Evolutionary conservation across 129 eudicot genomes (phyloP).

Genomic region (Daucus carota): DNA sequence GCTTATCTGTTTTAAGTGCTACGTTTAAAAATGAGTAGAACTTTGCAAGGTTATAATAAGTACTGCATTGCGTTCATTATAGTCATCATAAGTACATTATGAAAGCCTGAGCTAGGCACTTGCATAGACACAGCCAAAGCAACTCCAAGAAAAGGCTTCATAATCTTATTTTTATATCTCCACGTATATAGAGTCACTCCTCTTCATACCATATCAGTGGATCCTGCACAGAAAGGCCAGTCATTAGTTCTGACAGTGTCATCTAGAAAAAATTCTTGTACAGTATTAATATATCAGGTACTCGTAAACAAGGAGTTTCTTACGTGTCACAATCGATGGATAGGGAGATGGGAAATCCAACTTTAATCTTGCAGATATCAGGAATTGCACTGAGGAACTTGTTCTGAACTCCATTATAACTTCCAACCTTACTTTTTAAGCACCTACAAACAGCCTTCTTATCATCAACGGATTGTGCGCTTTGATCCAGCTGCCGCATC

Average conservation of each 20-base stretch:
- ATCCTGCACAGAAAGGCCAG: slow-evolving; percentile 25
- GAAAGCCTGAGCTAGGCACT: background rate
- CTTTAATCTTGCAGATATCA: slow-evolving; percentile 26
- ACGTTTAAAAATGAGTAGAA: background rate
- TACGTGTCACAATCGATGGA: slow-evolving; percentile 29
- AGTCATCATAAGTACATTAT: background rate
- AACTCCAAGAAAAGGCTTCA: background rate
- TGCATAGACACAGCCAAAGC: background rate
- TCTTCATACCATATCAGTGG: slow-evolving; percentile 16
- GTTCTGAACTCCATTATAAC: slow-evolving; percentile 26
- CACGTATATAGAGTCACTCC: slow-evolving; percentile 1
- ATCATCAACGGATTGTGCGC: slow-evolving; percentile 22
- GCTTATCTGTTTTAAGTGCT: background rate
- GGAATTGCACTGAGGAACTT: slow-evolving; percentile 30
- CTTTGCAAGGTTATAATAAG: background rate
- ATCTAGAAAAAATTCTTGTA: background rate
- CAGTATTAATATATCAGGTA: background rate
- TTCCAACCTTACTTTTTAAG: slow-evolving; percentile 29
- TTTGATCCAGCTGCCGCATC: slow-evolving; percentile 22
- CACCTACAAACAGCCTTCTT: slow-evolving; percentile 36
- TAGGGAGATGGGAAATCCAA: slow-evolving; percentile 34
- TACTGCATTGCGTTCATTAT: background rate
- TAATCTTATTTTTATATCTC: slow-evolving; percentile 19
- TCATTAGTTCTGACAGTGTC: background rate
- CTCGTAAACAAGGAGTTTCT: background rate